Conservation (phyloP, 805 yeast species). For the Candida berthetii region DNA sequence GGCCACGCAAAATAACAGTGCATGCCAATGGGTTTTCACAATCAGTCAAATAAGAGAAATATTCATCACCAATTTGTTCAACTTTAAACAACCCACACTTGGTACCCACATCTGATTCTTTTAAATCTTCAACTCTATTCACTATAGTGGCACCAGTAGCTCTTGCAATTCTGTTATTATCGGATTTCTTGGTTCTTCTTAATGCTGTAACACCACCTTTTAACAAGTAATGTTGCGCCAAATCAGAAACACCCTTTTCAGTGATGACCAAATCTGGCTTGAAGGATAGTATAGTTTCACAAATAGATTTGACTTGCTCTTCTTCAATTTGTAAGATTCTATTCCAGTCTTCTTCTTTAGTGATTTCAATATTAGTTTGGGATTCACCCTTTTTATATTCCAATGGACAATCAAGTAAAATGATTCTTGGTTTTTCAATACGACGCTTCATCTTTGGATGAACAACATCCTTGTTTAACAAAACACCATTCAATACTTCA, state of each 20-base stretch:
- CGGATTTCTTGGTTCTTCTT: slow-evolving; percentile 93
- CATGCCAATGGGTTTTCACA: slow-evolving; percentile 90
- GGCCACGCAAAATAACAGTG: slow-evolving; percentile 89
- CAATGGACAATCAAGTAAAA: slow-evolving; percentile 90
- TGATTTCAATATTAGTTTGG: slow-evolving; percentile 95
- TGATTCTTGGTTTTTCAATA: slow-evolving; percentile 83
- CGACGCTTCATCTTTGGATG: slow-evolving; percentile 96
- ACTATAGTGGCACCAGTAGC: slow-evolving; percentile 98
- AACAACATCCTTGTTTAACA: slow-evolving; percentile 95
- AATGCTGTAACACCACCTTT: slow-evolving; percentile 91
- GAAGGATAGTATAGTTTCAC: slow-evolving; percentile 76
- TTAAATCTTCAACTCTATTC: slow-evolving; percentile 89
- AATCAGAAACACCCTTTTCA: slow-evolving; percentile 96
- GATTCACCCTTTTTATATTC: slow-evolving; percentile 99
- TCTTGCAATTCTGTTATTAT: slow-evolving; percentile 92
- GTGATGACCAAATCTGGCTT: slow-evolving; percentile 95
- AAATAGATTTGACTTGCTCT: slow-evolving; percentile 85
- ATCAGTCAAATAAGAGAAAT: slow-evolving; percentile 77
- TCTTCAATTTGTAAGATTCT: slow-evolving; percentile 94
- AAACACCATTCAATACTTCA: slow-evolving; percentile 81
- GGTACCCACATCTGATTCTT: slow-evolving; percentile 85
- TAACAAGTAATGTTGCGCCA: slow-evolving; percentile 93
- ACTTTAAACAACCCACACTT: slow-evolving; percentile 88
- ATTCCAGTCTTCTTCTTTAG: slow-evolving; percentile 95
- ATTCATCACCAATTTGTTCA: slow-evolving; percentile 95